Base-by-base conservation (phyloP, 176 grass and related monocot genomes). In the Eleusine coracana region DNA sequence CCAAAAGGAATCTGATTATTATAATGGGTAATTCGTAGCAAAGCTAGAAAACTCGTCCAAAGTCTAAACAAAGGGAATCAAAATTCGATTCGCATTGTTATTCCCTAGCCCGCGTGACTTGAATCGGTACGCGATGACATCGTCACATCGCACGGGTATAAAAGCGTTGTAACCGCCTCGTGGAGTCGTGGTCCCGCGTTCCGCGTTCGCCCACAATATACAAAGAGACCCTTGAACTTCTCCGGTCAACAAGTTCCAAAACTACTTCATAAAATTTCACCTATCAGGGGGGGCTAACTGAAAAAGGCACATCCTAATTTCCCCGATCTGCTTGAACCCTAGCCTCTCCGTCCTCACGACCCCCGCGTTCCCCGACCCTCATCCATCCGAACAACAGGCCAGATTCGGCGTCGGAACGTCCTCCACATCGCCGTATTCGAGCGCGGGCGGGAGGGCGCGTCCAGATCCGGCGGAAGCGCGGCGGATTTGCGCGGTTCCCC, bases 251-350 rank as follows among this genome's bases (percentile, higher is more conserved):
- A 0, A 20, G 14, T 48, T 4, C 0, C n/a, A n/a, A 25, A 5
- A 66, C 41, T 29, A 8, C 0, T 0, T 3, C 10, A 2, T 31
- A 28, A 78, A 76, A 61, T 2, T 0, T 1, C 18, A 58, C 2
- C 15, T 1, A 0, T 2, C 2, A 76, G 63, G 85, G 63, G 85
- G 85, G 10, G 1, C 31, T 62, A 69, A 41, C 16, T 31, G 15
- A 0, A 70, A 87, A 51, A 49, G 4, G 4, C 11, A 16, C 64
- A 9, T 76, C 63, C 64, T 70, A 87, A 87, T 76, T 82, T 76
- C 36, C 71, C 71, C 64, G 10, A 87, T 82, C 78, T 10, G 20
- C 71, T 87, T 51, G 85, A 87, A 87, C 85, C 85, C 85, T 87
- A 76, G 20, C 85, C 67, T 58, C 36, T 71, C 68, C 66, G 14